phyloP scores from a whole-genome alignment of 192 early-diverging fungal species.

The Podila epicladia region DNA sequence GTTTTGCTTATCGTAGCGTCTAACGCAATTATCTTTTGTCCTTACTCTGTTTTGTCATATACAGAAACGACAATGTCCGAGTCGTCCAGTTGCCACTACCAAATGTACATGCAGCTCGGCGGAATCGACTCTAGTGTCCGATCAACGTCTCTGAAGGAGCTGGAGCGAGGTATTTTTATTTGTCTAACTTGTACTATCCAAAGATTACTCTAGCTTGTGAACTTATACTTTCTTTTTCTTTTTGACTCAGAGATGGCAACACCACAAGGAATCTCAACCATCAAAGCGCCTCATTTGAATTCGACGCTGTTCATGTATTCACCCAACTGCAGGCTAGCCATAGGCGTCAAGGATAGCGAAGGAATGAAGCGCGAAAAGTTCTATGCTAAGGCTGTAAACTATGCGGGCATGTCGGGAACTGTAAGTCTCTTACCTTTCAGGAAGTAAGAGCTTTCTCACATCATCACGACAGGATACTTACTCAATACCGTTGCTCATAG shows the following conservation, averaged over 20 bases:
- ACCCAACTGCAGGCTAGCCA: constrained; percentile 52
- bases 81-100: constrained; percentile 47
- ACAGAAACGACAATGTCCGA: constrained; percentile 36
- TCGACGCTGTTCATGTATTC: constrained; percentile 57
- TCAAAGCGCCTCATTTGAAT: constrained; percentile 51
- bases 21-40: neutral
- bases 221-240: neutral
- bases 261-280: constrained; percentile 59
- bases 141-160: constrained; percentile 50
- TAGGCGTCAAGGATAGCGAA: constrained; percentile 35
- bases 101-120: constrained; percentile 60
- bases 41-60: neutral
- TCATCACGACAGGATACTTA: neutral
- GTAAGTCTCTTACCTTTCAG: constrained; percentile 7
- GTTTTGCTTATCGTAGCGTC: neutral
- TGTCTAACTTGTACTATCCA: neutral
- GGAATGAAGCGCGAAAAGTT: constrained; percentile 65
- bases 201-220: neutral
- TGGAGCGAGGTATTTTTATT: constrained; percentile 53
- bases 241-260: constrained; percentile 53
- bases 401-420: constrained; percentile 56
- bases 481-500: neutral
- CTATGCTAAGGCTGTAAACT: constrained; percentile 59
- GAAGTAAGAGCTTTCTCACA: neutral
- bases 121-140: constrained; percentile 51